Evolutionary conservation across 345 rosid species (phyloP), one percentile per base, ranked within the genome.

Genomic region (Geranium brycei): DNA sequence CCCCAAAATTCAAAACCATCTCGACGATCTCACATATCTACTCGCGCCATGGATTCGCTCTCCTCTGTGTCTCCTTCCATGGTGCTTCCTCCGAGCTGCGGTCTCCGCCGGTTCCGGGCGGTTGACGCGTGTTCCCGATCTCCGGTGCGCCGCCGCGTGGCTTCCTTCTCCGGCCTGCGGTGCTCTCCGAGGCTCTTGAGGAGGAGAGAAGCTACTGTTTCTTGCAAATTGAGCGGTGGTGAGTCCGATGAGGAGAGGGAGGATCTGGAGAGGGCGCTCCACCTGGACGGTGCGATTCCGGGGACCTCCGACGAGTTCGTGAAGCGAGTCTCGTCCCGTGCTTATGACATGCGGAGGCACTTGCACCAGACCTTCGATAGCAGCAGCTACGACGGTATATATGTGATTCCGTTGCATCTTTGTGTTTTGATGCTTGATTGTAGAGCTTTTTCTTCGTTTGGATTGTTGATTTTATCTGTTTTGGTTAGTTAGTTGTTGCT

Each of bases 311-410:
- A 81, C 57, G 99, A 87, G 83, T 89, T 89, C 68, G 81, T 93
- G 57, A 83, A 82, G 80, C 82, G 67, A 72, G 95, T 90, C 5
- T 89, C 99, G 1, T 93, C 99, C 19, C 95, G 99, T 70, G 99
- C 99, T 61, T 93, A 93, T 62, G 96, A 83, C 66, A 93, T 93
- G 89, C 91, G 99, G 59, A 80, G 97, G 66, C 81, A 87, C 73
- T 73, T 93, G 30, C 88, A 93, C 11, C 95, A 90, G 76, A 73
- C 82, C 18, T 83, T 93, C 61, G 97, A 93, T 64, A 77, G 79
- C 75, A 83, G 87, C 80, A 93, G 96, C 83, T 90, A 89, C 67
- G 99, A 93, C 38, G 96, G 99, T 93, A 73, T 47, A 51, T 38
- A 23, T 23, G 28, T 23, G 65, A 14, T n/a, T 31, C 18, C 31